Base-by-base conservation (phyloP, 805 yeast genomes). In the Kregervanrija delftensis region DNA sequence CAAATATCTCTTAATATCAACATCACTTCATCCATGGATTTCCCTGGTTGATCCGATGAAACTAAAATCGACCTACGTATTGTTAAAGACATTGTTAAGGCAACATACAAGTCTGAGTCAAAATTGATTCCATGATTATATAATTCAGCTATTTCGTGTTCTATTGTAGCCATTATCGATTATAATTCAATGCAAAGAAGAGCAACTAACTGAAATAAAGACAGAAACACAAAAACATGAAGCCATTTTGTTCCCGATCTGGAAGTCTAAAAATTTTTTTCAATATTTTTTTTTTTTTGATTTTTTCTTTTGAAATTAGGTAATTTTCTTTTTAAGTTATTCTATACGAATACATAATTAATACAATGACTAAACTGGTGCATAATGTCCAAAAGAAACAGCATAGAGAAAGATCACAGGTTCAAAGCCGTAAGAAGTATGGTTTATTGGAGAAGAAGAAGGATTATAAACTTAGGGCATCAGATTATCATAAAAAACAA, bases 351-450 rank as follows among this genome's bases (percentile, higher is more conserved):
- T 22, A 22, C 28, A 22, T 6, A 22, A 22, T 22, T 22, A 22
- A 22, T 22, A 22, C 28, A 12, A 86, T 86, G 95, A 84, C 84
- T 33, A 84, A 83, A 52, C 67, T 85, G 32, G 91, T 85, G 11
- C 97, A 90, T 63, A 86, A 88, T 59, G 82, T 91, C 10, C 97
- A 91, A 65, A 93, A 95, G 71, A 93, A 88, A 60, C 98, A 93
- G 70, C 99, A 93, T 59, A 72, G 89, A 47, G 99, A 93, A 69
- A 79, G 99, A 57, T 77, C 96, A 5, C 99, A 93, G 66, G 85
- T 91, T 1, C 72, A 70, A 39, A 81, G 76, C 38, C 74, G 99
- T 46, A 69, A 77, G 55, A 76, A 76, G 60, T 80, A 74, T 64
- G 99, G 99, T 36, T 78, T 90, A 33, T 72, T 93, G 38, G 99